Conservation (phyloP, 2,329 filamentous ascomycete species). For the Cercospora berteroae region DNA sequence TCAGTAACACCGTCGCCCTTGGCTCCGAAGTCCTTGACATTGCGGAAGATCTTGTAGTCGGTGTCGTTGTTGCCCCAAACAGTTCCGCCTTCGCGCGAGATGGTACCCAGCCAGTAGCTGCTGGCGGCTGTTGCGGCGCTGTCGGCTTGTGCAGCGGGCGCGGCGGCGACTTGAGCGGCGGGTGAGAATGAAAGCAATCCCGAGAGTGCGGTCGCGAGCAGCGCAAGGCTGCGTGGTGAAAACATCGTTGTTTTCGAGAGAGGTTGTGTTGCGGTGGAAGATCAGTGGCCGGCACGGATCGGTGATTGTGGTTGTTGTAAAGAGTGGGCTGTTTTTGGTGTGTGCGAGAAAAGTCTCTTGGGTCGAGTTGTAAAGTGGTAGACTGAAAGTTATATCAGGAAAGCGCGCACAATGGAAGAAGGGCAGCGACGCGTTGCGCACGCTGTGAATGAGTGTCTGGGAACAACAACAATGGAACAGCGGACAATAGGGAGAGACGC, state of each 20-base stretch:
- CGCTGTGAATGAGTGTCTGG: slow-evolving; percentile 19
- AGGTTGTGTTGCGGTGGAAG: background rate
- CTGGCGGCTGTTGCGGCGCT: slow-evolving; percentile 16
- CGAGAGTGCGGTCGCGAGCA: slow-evolving; percentile 34
- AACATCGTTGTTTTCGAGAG: slow-evolving; percentile 25
- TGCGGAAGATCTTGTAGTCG: slow-evolving; percentile 61
- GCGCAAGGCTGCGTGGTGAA: slow-evolving; percentile 27
- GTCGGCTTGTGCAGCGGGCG: slow-evolving; percentile 18
- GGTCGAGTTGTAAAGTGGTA: background rate
- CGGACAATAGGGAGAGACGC: slow-evolving; percentile 5
- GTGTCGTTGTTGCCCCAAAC: slow-evolving; percentile 66
- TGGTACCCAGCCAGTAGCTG: slow-evolving; percentile 27
- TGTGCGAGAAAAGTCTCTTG: slow-evolving; percentile 3
- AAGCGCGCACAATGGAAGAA: background rate
- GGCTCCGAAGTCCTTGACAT: slow-evolving; percentile 46
- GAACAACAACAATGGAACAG: slow-evolving; percentile 6
- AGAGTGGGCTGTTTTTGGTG: background rate
- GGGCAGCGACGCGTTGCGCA: slow-evolving; percentile 14
- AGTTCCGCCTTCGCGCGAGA: slow-evolving; percentile 53
- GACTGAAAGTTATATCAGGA: slow-evolving; percentile 7
- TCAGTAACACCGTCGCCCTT: slow-evolving; percentile 67
- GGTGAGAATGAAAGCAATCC: slow-evolving; percentile 26
- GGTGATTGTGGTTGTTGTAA: background rate
- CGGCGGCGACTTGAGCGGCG: slow-evolving; percentile 17
- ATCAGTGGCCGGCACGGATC: slow-evolving; percentile 29